Evolutionary conservation across 257 asterid genomes (phyloP), one percentile per base, ranked within the genome.

Genomic region (Nicotiana tomentosiformis): DNA sequence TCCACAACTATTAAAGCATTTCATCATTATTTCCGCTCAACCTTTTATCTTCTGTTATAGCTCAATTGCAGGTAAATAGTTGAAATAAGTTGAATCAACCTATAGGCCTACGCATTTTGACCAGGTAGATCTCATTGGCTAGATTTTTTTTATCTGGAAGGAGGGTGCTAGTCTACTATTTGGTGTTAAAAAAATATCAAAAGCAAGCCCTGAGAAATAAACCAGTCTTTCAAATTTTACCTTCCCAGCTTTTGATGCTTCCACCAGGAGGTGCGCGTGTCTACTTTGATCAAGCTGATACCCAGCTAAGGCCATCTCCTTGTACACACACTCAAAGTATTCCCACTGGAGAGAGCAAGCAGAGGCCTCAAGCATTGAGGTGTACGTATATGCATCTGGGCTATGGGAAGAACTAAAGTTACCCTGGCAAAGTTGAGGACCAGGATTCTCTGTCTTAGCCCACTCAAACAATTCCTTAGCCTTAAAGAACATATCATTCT

Each of bases 161-260:
- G 12, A 74, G 10, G 80, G 80, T 49, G 62, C 26, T 3, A 74
- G 26, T 15, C 43, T 74, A 23, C 64, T 15, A 15, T 74, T 26
- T 26, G 5, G 35, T 60, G 39, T 17, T 74, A 58, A 23, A 55
- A 30, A 29, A 64, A 83, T 66, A 77, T 53, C 58, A 29, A 33
- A 32, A 66, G 56, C 9, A 53, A 70, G 74, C 56, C 57, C 81
- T 43, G 32, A 56, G 26, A 23, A 26, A 43, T 20, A 39, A 8
- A 20, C 29, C 18, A 80, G 43, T 49, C 60, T 74, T 74, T 7
- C n/a, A 46, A 49, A 66, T 57, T 83, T 80, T 84, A 96, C 99
- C 98, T 96, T 96, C 76, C 98, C 99, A 60, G 92, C 93, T 88
- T 82, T 88, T 79, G 98, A 94, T 70, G 98, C 95, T 87, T 91